Conservation (phyloP, 1,139 yeast species). For the Magnusiomyces suaveolens region DNA sequence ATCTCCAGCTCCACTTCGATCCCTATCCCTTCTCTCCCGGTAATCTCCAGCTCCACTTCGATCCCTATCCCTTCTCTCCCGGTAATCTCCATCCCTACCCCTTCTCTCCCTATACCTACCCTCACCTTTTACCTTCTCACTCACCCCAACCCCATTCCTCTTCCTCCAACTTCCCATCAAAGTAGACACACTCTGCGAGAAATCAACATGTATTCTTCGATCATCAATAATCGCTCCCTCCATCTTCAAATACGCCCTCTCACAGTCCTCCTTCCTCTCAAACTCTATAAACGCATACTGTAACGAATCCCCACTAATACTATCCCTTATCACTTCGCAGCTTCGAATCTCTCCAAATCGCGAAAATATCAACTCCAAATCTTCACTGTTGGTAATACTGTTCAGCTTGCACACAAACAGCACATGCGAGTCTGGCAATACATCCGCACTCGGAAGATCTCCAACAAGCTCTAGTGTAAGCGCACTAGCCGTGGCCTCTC, state of each 20-base stretch:
- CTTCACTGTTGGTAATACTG: constrained; percentile 48
- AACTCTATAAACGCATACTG: constrained; percentile 59
- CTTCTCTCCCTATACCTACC: too few species aligned
- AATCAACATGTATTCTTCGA: constrained; percentile 53
- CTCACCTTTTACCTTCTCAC: not conserved
- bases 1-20: too few species aligned
- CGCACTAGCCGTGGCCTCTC: constrained; percentile 44
- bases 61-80: too few species aligned
- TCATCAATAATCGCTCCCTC: constrained; percentile 57
- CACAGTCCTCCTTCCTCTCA: constrained; percentile 42
- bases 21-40: too few species aligned
- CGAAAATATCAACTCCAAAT: constrained; percentile 45
- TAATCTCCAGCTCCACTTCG: too few species aligned
- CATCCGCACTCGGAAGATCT: constrained; percentile 51
- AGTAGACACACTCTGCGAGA: constrained; percentile 46
- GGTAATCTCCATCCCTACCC: too few species aligned
- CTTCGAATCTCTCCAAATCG: constrained; percentile 48
- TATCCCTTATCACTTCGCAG: constrained; percentile 44
- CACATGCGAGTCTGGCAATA: constrained; percentile 52
- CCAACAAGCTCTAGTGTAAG: constrained; percentile 55
- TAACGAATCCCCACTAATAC: constrained; percentile 40
- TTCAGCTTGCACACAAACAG: constrained; percentile 56
- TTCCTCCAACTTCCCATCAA: constrained; percentile 20
- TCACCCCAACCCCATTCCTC: not conserved
- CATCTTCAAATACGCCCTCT: constrained; percentile 51